Evolutionary conservation across 1,139 yeast species (phyloP).

Genomic region (Geotrichum macrosporum): DNA sequence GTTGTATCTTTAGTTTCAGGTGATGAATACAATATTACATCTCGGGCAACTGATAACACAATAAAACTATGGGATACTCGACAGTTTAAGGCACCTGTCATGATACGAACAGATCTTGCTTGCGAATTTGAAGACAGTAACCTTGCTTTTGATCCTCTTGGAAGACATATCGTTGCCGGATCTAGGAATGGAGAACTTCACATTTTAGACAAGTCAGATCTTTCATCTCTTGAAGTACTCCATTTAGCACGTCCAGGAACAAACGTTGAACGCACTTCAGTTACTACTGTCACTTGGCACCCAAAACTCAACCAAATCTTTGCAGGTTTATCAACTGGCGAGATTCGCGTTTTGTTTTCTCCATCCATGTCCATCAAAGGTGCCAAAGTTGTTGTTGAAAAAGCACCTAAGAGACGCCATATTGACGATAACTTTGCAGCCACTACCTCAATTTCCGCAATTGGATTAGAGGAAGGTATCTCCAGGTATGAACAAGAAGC

Average conservation of each 20-base stretch:
- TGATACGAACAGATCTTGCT: conserved; percentile 31
- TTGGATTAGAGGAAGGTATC: conserved; percentile 26
- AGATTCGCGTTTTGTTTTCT: conserved; percentile 36
- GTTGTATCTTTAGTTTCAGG: conserved; percentile 24
- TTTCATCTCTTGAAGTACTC: conserved; percentile 33
- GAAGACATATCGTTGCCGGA: conserved; percentile 32
- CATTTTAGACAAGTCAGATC: conserved; percentile 39
- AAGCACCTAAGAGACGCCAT: conserved; percentile 38
- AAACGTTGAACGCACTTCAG: conserved; percentile 10
- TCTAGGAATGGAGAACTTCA: conserved; percentile 30
- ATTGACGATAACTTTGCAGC: conserved; percentile 37
- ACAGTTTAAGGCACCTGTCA: conserved; percentile 35
- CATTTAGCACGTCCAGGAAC: conserved; percentile 14
- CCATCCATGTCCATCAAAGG: conserved; percentile 39
- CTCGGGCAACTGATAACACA: conserved; percentile 33
- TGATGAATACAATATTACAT: conserved; percentile 26
- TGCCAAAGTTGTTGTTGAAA: conserved; percentile 35
- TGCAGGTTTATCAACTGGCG: conserved; percentile 38
- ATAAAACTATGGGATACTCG: conserved; percentile 41
- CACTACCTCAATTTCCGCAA: conserved; percentile 35
- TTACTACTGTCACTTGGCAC: conserved; percentile 37
- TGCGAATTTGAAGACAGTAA: conserved; percentile 28
- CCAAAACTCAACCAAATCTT: conserved; percentile 37
- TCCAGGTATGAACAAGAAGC: conserved; percentile 18
- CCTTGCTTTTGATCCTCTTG: conserved; percentile 32